Conservation (phyloP, 352 stramenopile species). For the Pythium aristosporum region DNA sequence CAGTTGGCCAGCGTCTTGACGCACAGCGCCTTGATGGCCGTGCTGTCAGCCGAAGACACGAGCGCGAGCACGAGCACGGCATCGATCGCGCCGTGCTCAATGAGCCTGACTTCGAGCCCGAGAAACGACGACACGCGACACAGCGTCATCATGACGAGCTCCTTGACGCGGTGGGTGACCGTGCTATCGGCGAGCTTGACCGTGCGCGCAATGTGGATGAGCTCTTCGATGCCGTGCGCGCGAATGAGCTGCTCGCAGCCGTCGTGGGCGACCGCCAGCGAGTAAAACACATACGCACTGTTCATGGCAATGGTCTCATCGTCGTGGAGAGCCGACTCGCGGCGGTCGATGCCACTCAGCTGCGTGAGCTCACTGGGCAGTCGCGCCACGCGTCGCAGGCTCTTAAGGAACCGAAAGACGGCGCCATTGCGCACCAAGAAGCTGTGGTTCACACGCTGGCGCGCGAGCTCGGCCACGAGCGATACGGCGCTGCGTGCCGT, state of each 20-base stretch:
- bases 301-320: constrained; percentile 62
- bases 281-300: constrained; percentile 67
- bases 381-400: constrained; percentile 37
- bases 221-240: constrained; percentile 63
- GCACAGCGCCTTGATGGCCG: constrained; percentile 64
- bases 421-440: constrained; percentile 52
- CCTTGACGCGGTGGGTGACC: constrained; percentile 52
- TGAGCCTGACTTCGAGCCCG: constrained; percentile 55
- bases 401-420: constrained; percentile 59
- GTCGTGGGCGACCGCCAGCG: constrained; percentile 60
- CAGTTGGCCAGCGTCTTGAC: constrained; percentile 80
- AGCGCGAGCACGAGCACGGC: constrained; percentile 71
- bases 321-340: neutral
- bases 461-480: constrained; percentile 59
- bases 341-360: too few relatives aligned
- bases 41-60: constrained; percentile 58
- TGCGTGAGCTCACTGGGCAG: neutral
- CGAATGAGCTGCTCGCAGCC: constrained; percentile 72
- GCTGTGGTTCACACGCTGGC: constrained; percentile 51
- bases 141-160: constrained; percentile 68
- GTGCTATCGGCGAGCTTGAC: constrained; percentile 28
- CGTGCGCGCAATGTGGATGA: constrained; percentile 63
- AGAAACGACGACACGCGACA: constrained; percentile 68
- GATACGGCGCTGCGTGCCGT: constrained; percentile 48
- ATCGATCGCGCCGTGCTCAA: constrained; percentile 74